Evolutionary conservation across 805 yeast species (phyloP).

Genomic region (Metschnikowia henanensis): DNA sequence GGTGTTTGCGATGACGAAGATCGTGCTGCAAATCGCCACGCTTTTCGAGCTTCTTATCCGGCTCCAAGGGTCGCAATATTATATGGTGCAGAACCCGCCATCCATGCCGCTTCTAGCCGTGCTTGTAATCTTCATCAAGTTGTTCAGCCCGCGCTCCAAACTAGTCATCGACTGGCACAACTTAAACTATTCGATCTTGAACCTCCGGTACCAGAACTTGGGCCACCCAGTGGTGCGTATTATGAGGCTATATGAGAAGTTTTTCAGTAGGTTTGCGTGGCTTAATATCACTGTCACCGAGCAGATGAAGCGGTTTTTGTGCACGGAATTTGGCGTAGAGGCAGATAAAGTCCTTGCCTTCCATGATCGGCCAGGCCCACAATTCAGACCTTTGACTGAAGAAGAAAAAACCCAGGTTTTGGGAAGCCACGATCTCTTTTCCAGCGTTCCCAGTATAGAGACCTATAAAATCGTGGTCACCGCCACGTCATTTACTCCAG

Average conservation of each 20-base stretch:
- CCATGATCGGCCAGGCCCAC: conserved; percentile 83
- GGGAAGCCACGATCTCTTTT: conserved; percentile 27
- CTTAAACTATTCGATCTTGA: conserved; percentile 80
- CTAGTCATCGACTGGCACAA: conserved; percentile 96
- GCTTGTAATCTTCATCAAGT: conserved; percentile 50
- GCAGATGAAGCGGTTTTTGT: conserved; percentile 64
- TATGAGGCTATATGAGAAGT: conserved; percentile 61
- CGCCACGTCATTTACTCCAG: conserved; percentile 94
- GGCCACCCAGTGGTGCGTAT: conserved; percentile 62
- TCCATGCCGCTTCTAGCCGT: conserved; percentile 78
- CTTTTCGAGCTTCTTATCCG: conserved; percentile 50
- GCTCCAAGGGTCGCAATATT: conserved; percentile 61
- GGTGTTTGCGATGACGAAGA: conserved; percentile 58
- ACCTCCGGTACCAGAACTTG: conserved; percentile 54
- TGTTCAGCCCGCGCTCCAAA: conserved; percentile 53
- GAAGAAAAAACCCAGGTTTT: conserved; percentile 30
- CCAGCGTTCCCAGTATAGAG: conserved; percentile 21
- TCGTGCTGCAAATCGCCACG: conserved; percentile 51
- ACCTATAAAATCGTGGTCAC: conserved; percentile 70
- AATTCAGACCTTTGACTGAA: conserved; percentile 52
- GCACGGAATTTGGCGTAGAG: conserved; percentile 51
- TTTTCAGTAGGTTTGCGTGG: conserved; percentile 62
- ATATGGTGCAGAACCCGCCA: conserved; percentile 91
- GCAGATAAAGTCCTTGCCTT: conserved; percentile 55
- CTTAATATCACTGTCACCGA: conserved; percentile 80